Base-by-base conservation (phyloP, 2,329 filamentous ascomycete species). In the Plectosphaerella plurivora region DNA sequence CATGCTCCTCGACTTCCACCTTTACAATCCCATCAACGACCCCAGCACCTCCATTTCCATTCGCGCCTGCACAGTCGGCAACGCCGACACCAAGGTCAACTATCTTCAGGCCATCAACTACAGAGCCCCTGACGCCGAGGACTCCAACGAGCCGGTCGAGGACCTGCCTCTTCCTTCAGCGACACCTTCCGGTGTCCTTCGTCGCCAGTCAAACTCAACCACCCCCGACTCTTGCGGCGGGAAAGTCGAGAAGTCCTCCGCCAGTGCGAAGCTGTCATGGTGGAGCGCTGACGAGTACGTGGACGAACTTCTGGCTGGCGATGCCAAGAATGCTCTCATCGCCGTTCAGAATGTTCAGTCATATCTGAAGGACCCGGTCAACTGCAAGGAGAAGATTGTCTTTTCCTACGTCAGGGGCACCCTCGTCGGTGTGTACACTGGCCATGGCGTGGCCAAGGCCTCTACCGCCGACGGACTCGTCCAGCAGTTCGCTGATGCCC, bases 1-100 rank as follows among this genome's bases (percentile, higher is more conserved):
- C 16, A 39, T 49, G 25, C 33, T 49, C 6, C 47, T 49, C 28
- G 33, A 25, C n/a, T 49, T 49, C 33, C n/a, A 25, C n/a, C 16
- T 33, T 9, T 49, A 35, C 47, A 49, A 41, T 15, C 47, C 47
- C 24, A 49, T 49, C 47, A 35, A 49, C 33, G 47, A 49, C n/a
- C 47, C 47, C 4, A 12, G 22, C 33, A 37, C 18, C 16, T 4
- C 11, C 25, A 15, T 49, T 28, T 36, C 25, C 11, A 49, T 49
- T 20, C 47, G 47, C 35, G 36, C 47, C 18, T 49, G 47, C 20
- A 49, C 47, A 14, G 28, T 33, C 15, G 47, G 47, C 28, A 25
- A 49, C 16, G 33, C 25, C 22, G 33, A 28, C 18, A 49, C 47
- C 16, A n/a, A 25, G 15, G 36, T 22, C 47, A 49, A 49, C 14